A percentile compares a stretch with the other conserved stretches of the same genome.
phyloP scores from a whole-genome alignment of 1,139 yeast species.

The Suhomyces terraborum region DNA sequence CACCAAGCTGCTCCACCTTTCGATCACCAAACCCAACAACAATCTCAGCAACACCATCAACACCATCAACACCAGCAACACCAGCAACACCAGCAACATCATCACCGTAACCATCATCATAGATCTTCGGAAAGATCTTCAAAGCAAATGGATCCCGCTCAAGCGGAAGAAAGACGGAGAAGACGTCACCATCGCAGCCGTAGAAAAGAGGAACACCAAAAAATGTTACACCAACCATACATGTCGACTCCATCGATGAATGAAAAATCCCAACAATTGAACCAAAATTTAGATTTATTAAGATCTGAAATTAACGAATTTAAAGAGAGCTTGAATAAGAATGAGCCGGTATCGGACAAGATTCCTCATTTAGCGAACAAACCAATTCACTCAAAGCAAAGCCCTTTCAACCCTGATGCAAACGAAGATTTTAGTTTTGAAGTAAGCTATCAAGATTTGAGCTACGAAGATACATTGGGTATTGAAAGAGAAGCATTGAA shows the following conservation, averaged over 20 bases:
- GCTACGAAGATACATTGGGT: slow-evolving; percentile 45
- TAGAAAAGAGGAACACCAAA: slow-evolving; percentile 12
- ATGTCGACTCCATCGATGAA: slow-evolving; percentile 18
- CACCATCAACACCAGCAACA: slow-evolving; percentile 11
- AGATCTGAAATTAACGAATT: slow-evolving; percentile 50
- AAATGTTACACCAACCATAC: slow-evolving; percentile 21
- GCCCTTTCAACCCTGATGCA: slow-evolving; percentile 1
- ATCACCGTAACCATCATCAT: slow-evolving; percentile 8
- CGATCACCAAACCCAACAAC: slow-evolving; percentile 6
- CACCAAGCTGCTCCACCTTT: slow-evolving; percentile 6
- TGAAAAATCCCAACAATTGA: slow-evolving; percentile 38
- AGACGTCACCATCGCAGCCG: slow-evolving; percentile 22
- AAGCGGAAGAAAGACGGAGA: slow-evolving; percentile 7
- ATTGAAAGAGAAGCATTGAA: slow-evolving; percentile 33
- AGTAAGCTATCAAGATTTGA: slow-evolving; percentile 41
- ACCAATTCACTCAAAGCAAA: neutral
- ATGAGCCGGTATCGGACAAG: slow-evolving; percentile 19
- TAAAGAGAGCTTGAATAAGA: slow-evolving; percentile 43
- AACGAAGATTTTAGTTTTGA: slow-evolving; percentile 43
- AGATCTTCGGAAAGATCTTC: slow-evolving; percentile 9
- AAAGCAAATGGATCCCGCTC: slow-evolving; percentile 1
- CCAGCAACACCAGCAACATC: too few species aligned
- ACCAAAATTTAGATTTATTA: slow-evolving; percentile 46
- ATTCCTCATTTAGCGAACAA: neutral
- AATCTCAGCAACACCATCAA: slow-evolving; percentile 7